These are phyloP conservation scores for Chaetothyriales sp. DNA, from an alignment of 2,329 filamentous ascomycete species.

Conservation along the genomic window DNA sequence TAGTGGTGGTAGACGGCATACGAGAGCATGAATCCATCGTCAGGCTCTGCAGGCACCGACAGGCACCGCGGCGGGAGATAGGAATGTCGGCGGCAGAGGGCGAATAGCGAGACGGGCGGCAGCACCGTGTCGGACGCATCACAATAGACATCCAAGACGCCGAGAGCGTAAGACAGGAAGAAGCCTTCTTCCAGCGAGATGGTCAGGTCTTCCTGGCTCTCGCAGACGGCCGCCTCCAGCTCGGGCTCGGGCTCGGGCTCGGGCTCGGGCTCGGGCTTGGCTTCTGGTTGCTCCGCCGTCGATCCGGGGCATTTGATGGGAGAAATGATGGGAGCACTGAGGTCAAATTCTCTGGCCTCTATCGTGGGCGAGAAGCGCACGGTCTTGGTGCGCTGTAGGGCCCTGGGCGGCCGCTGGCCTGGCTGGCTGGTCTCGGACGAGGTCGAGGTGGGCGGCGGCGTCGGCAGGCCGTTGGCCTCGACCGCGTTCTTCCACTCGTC, in stretches of 20 bases:
- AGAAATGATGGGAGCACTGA: constrained; percentile 19
- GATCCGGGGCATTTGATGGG: constrained; percentile 15
- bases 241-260: constrained; percentile 2
- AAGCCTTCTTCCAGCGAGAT: constrained; percentile 82
- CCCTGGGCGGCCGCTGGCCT: constrained; percentile 9
- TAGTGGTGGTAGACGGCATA: constrained; percentile 95
- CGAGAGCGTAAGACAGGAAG: constrained; percentile 72
- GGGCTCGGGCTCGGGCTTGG: neutral
- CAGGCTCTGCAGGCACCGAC: constrained; percentile 43
- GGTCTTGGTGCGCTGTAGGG: constrained; percentile 37
- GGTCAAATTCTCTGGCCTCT: constrained; percentile 47
- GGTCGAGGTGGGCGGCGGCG: constrained; percentile 17
- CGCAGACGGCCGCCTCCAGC: constrained; percentile 18
- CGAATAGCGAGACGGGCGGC: constrained; percentile 45
- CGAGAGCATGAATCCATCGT: constrained; percentile 72
- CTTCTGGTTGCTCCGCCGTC: constrained; percentile 4
- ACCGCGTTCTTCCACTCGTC: constrained; percentile 17
- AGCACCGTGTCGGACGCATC: constrained; percentile 30
- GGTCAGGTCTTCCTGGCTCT: constrained; percentile 74
- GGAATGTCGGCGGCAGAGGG: constrained; percentile 54
- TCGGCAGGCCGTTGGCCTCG: constrained; percentile 16
- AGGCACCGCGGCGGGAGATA: constrained; percentile 48
- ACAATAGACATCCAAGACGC: constrained; percentile 49
- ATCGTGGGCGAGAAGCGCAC: constrained; percentile 58
- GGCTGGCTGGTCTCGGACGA: constrained; percentile 10